Evolutionary conservation across 2,329 filamentous ascomycete genomes (phyloP).

Genomic region (Sarocladiaceae sp.): DNA sequence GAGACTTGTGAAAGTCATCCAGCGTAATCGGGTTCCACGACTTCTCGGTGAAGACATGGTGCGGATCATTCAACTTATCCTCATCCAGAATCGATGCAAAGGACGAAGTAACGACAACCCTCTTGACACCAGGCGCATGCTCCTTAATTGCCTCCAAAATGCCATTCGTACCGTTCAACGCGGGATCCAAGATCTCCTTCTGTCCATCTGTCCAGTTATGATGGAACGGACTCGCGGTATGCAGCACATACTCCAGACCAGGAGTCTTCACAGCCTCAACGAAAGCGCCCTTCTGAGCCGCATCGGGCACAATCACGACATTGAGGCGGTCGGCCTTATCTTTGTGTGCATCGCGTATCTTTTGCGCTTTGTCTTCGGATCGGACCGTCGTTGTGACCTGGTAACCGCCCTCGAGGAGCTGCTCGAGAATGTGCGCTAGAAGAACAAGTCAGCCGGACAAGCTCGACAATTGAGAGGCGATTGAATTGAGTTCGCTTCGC

Average conservation of each 20-base stretch:
- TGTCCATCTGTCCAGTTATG: constrained; percentile 43
- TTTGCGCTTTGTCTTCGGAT: constrained; percentile 47
- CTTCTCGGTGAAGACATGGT: constrained; percentile 33
- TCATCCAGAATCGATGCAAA: constrained; percentile 40
- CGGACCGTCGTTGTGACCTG: constrained; percentile 53
- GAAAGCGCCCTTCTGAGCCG: constrained; percentile 70
- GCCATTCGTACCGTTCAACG: constrained; percentile 53
- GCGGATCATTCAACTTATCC: constrained; percentile 19
- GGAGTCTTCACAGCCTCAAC: constrained; percentile 53
- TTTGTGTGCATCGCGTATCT: constrained; percentile 46
- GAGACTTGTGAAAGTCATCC: constrained; percentile 1
- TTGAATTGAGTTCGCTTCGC: too few relatives aligned
- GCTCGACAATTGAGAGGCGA: not conserved
- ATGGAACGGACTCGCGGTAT: constrained; percentile 59
- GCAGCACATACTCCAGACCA: constrained; percentile 51
- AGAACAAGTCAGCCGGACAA: not conserved
- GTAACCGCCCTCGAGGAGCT: constrained; percentile 47
- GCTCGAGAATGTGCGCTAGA: constrained; percentile 50
- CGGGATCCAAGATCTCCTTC: constrained; percentile 47
- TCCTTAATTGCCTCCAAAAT: constrained; percentile 63
- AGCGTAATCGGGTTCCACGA: constrained; percentile 38
- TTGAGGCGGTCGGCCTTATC: constrained; percentile 38
- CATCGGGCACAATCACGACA: constrained; percentile 67
- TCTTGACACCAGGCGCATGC: constrained; percentile 53
- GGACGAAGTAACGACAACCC: constrained; percentile 55